Base-by-base conservation (phyloP, 139 green algal species). In the Chlamydomonas eustigma region DNA sequence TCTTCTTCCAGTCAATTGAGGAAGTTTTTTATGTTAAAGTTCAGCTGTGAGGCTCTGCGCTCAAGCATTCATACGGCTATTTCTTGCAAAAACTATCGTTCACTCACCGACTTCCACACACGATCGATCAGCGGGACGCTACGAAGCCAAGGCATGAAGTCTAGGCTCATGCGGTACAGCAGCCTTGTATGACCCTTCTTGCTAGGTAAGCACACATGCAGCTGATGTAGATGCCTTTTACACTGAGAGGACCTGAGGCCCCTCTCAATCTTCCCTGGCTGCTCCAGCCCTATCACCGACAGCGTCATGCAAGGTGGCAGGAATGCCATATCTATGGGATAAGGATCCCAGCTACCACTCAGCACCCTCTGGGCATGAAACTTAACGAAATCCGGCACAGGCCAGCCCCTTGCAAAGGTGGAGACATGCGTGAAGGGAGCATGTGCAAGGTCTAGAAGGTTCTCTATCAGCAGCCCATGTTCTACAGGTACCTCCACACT, bases 251-350 rank as follows among this genome's bases (percentile, higher is more conserved):
- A 88, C 22, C 74, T 87, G n/a, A 80, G 78, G 44, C 92, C 93
- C 35, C 80, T 64, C 81, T 89, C 81, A 5, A 98, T 90, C 81
- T 97, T 88, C 76, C 96, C 96, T 1, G 94, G 93, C 85, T 97
- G 86, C 31, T 83, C 82, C 52, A 98, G 82, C 35, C 95, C 96
- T 69, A 99, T 98, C 22, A 84, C 86, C 4, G 87, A 95, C 33
- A 97, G 37, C 2, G 90, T 88, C 78, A 97, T 92, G 86, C 94
- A 98, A 1, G 96, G 96, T 35, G 95, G 91, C 73, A 95, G 81
- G 81, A 99, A 99, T 34, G 87, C 84, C 96, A 99, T 99, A 78
- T 96, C 85, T 51, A 99, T 99, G 32, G 96, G 96, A 86, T 99
- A 99, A 8, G 96, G 96, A 73, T 99, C 91, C 96, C 96, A 99